Evolutionary conservation across 352 stramenopile species (phyloP), one percentile per base, ranked within the genome.

Genomic region (Pythium biforme): DNA sequence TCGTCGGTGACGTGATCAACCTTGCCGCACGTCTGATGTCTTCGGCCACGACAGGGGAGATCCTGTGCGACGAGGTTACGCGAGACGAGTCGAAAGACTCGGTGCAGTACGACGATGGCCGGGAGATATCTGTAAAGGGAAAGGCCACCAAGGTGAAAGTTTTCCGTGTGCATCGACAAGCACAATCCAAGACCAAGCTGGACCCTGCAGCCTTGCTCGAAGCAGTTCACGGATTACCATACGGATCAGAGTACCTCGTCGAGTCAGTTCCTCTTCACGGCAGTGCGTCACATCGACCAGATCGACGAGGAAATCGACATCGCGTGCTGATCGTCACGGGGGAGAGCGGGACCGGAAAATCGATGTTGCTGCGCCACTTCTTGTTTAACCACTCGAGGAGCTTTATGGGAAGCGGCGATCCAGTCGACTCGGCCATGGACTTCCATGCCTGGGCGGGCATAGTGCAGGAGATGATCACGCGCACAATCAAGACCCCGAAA

Each of bases 1-100:
- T 94, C 4, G 83, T 96, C 19, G 87, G 87, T 3, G 83, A 96
- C 39, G 81, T 89, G 1, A 92, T 96, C 55, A 95, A 96, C 56
- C 47, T 96, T 11, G 79, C 86, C 9, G 84, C 86, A 22, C 73
- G 87, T 6, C 67, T 96, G 15, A 96, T 96, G 87, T 74, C 78
- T 0, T 69, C 84, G 0, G 84, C 85, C 0, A 52, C 55, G 5
- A 68, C 74, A 0, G 83, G 82, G 0, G 75, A 85, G 49, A 89
- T 93, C n/a, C 62, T 92, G 15, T 94, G 85, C 29, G 87, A 95
- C 40, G 76, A 88, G 43, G 68, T 76, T 22, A 93, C 83, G 0
- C 69, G 79, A 15, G 71, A 75, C 27, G 79, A 88, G 22, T 85
- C 77, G 0, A 80, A 86, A 23, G 75, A 79, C 33, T 78, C 66